Base-by-base conservation (phyloP, 148 eudicot species). In the Chenopodium suecicum region DNA sequence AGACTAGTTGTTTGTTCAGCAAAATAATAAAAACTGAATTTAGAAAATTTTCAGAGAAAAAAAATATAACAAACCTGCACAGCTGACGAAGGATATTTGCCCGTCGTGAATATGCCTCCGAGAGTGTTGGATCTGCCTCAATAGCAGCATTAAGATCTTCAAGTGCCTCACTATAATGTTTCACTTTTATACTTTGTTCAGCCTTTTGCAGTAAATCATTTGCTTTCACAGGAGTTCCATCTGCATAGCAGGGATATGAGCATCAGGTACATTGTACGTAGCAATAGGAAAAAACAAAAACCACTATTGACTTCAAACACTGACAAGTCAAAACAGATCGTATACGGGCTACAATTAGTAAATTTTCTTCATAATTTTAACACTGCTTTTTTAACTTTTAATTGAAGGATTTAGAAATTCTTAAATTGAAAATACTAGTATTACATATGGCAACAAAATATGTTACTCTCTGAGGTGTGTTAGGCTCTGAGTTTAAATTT, bases 91-190 rank as follows among this genome's bases (percentile, higher is more conserved):
- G 86, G 81, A 93, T 77, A 72, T 94, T 92, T 73, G 96, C 97
- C 7, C 92, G 91, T 81, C 85, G 94, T 88, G 91, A 80, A 87
- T 93, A 95, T 79, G 98, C 97, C 85, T 95, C 98, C 50, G 97
- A 93, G 73, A 95, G 91, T 79, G 91, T 78, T 63, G 96, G 96
- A 84, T 93, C 96, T 66, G 94, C 96, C 81, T 95, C 97, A 84
- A 95, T 95, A 69, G 98, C 98, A 76, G 98, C 90, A 90, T 95
- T 95, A 79, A 95, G 91, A 82, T 95, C 97, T 85, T 90, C 90
- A 54, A 95, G 88, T 58, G 97, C 98, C 83, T 93, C 98, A 88
- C 97, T 95, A 70, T 91, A 95, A 73, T 80, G 94, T 86, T 93
- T 95, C 70, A 91, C 95, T 85, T 92, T 95, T 69, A 95, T 83